These are phyloP conservation scores for Rhododendron vialii DNA, from an alignment of 148 eudicot genomes.

Conservation along the genomic window DNA sequence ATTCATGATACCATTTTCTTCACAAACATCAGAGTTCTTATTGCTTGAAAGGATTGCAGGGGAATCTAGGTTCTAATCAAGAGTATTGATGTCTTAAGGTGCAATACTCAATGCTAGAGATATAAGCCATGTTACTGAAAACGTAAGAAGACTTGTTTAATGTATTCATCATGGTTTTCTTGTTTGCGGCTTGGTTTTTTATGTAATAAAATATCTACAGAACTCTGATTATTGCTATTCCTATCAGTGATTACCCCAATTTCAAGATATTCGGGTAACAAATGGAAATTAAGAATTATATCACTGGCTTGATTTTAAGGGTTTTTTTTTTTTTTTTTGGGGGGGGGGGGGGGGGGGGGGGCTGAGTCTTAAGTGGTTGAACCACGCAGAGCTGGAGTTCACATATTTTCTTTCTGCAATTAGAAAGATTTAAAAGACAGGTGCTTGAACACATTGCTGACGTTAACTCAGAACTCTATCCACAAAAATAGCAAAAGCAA, in stretches of 20 bases:
- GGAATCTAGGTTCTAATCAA: neutral
- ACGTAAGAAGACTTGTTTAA: neutral
- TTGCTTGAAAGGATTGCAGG: neutral
- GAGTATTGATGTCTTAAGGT: neutral
- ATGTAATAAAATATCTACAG: neutral
- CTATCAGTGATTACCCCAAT: neutral
- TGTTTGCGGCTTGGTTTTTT: neutral
- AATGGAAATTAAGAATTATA: neutral
- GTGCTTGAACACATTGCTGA: neutral
- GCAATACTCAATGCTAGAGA: neutral
- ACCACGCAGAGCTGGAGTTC: neutral
- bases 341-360: too few species aligned
- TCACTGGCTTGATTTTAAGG: neutral
- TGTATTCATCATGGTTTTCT: neutral
- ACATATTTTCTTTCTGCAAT: neutral
- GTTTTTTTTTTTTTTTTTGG: neutral
- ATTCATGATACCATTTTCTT: neutral
- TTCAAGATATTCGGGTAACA: neutral
- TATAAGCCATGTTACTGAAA: neutral
- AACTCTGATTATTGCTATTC: neutral
- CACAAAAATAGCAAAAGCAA: neutral
- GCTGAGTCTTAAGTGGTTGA: neutral
- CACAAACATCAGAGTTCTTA: neutral
- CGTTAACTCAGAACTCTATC: neutral
- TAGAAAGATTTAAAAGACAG: neutral